phyloP scores from a whole-genome alignment of 2,329 filamentous ascomycete genomes.

The Penicillium sp. region DNA sequence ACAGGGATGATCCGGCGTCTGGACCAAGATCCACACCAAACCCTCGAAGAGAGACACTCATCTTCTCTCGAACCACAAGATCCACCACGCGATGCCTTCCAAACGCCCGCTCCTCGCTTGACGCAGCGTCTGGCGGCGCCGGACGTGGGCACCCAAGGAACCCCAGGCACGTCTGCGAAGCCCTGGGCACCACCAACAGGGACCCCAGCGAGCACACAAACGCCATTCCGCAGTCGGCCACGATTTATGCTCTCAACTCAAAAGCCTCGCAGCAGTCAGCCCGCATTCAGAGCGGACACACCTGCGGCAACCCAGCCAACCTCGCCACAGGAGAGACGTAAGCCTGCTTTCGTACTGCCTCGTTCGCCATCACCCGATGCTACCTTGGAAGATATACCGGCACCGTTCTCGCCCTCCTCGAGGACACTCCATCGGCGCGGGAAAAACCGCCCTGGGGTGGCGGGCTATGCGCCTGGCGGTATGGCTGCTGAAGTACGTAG shows the following conservation, averaged over 20 bases:
- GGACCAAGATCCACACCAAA: not conserved
- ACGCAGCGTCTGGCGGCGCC: constrained; percentile 11
- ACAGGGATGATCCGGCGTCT: constrained; percentile 8
- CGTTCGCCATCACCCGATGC: constrained; percentile 39
- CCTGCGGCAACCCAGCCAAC: constrained; percentile 19
- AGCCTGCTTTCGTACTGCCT: constrained; percentile 45
- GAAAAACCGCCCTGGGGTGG: constrained; percentile 25
- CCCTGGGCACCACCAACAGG: constrained; percentile 11
- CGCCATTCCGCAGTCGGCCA: constrained; percentile 34
- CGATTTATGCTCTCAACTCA: constrained; percentile 36
- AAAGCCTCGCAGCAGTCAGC: constrained; percentile 26
- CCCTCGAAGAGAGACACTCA: constrained; percentile 18
- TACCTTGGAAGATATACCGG: constrained; percentile 30
- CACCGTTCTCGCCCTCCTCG: constrained; percentile 44
- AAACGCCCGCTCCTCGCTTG: constrained; percentile 16
- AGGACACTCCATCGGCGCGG: constrained; percentile 38
- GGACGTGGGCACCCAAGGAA: constrained; percentile 14
- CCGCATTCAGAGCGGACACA: constrained; percentile 18
- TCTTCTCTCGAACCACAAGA: constrained; percentile 25
- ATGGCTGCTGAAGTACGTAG: constrained; percentile 48
- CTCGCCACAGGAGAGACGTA: constrained; percentile 30
- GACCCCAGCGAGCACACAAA: constrained; percentile 25
- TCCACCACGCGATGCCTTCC: not conserved
- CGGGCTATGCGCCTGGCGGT: constrained; percentile 41
- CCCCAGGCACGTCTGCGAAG: constrained; percentile 11